Percentiles rank a stretch among this genome's conserved stretches.
Conservation (phyloP, 2,329 filamentous ascomycete species). For the Fusarium sp. region DNA sequence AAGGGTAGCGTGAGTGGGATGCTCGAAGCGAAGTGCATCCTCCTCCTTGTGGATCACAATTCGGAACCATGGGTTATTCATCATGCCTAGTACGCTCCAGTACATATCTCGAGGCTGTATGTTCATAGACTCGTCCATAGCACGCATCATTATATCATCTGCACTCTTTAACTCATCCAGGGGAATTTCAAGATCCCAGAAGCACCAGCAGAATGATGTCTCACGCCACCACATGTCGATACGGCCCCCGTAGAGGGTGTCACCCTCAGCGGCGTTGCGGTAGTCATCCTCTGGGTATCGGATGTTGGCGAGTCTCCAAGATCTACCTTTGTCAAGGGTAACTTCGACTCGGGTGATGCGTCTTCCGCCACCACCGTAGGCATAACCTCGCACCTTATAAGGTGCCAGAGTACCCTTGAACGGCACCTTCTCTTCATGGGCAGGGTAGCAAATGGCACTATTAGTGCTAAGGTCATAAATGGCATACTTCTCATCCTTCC, state of each 20-base stretch:
- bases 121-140: slow-evolving; percentile 91
- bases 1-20: slow-evolving; percentile 83
- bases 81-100: slow-evolving; percentile 95
- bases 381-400: slow-evolving; percentile 81
- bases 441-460: slow-evolving; percentile 81
- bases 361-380: slow-evolving; percentile 88
- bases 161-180: slow-evolving; percentile 69
- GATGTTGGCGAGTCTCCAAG: slow-evolving; percentile 80
- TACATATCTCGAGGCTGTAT: slow-evolving; percentile 93
- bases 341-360: slow-evolving; percentile 84
- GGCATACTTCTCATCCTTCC: slow-evolving; percentile 89
- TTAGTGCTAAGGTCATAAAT: slow-evolving; percentile 94
- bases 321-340: slow-evolving; percentile 82
- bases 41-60: slow-evolving; percentile 78
- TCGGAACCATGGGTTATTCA: slow-evolving; percentile 96
- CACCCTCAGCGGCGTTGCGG: slow-evolving; percentile 66
- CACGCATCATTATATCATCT: slow-evolving; percentile 80
- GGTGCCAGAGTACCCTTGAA: slow-evolving; percentile 57
- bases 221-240: slow-evolving; percentile 86
- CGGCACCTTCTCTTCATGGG: slow-evolving; percentile 75
- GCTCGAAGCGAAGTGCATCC: slow-evolving; percentile 76
- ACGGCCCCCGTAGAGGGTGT: slow-evolving; percentile 76
- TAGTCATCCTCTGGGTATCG: slow-evolving; percentile 89
- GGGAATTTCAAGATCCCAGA: slow-evolving; percentile 80
- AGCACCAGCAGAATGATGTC: slow-evolving; percentile 89